Conservation (phyloP, 2,329 filamentous ascomycete species). For the Grosmannia huntii region DNA sequence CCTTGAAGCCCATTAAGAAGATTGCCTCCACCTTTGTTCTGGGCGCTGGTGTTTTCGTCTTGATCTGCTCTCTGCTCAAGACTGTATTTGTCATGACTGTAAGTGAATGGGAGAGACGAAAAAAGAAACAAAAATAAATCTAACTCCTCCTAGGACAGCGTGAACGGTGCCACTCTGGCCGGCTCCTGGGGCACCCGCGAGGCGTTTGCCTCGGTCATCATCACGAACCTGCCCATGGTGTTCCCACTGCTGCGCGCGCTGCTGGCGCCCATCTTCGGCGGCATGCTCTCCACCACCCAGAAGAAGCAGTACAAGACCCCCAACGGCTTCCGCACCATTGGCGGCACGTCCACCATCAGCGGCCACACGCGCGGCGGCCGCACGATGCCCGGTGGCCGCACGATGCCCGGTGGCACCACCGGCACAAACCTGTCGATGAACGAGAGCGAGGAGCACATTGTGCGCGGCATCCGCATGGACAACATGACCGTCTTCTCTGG, state of each 20-base stretch:
- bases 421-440: slow-evolving; percentile 9
- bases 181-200: slow-evolving; percentile 24
- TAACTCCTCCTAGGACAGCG: slow-evolving; percentile 14
- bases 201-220: slow-evolving; percentile 25
- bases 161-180: slow-evolving; percentile 21
- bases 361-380: slow-evolving; percentile 21
- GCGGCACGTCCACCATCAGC: slow-evolving; percentile 20
- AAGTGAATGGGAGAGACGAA: slow-evolving; percentile 4
- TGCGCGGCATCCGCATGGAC: slow-evolving; percentile 28
- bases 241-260: slow-evolving; percentile 26
- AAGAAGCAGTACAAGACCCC: slow-evolving; percentile 16
- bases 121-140: not conserved
- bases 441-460: slow-evolving; percentile 30
- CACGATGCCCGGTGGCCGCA: slow-evolving; percentile 24
- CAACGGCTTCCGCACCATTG: slow-evolving; percentile 26
- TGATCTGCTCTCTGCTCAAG: slow-evolving; percentile 22
- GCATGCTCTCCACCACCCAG: slow-evolving; percentile 22
- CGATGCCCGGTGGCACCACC: slow-evolving; percentile 23
- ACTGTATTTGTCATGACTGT: slow-evolving; percentile 21
- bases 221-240: slow-evolving; percentile 27
- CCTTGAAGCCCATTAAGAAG: slow-evolving; percentile 20
- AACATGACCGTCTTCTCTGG: slow-evolving; percentile 21
- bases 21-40: slow-evolving; percentile 21
- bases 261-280: slow-evolving; percentile 24
- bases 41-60: slow-evolving; percentile 22